Evolutionary conservation across 2,329 filamentous ascomycete genomes (phyloP).

Genomic region (Cercospora nicotianae): DNA sequence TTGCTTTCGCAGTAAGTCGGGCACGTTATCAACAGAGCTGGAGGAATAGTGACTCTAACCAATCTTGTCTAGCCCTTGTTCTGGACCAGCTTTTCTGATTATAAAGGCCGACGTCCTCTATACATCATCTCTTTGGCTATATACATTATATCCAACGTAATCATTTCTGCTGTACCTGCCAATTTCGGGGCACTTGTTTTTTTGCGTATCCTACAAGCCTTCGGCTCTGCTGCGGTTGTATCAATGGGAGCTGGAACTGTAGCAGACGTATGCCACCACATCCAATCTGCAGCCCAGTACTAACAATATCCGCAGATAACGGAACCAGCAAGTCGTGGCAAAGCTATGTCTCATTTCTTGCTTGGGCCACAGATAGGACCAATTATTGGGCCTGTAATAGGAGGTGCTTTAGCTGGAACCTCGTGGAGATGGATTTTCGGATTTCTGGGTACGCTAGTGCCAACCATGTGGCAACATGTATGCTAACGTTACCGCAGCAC

Average conservation of each 20-base stretch:
- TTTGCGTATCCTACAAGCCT: slow-evolving; percentile 14
- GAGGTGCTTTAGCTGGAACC: slow-evolving; percentile 7
- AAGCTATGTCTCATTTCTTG: slow-evolving; percentile 3
- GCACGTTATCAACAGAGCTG: background rate
- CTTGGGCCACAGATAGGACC: slow-evolving; percentile 12
- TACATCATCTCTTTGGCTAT: slow-evolving; percentile 16
- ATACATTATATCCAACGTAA: slow-evolving; percentile 5
- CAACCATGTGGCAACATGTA: too few relatives aligned
- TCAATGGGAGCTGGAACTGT: slow-evolving; percentile 17
- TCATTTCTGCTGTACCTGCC: background rate
- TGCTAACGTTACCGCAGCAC: too few relatives aligned
- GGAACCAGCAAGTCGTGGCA: too few relatives aligned
- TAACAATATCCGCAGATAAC: too few relatives aligned
- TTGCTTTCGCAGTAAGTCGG: slow-evolving; percentile 10
- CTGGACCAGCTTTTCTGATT: slow-evolving; percentile 14
- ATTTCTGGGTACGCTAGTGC: background rate
- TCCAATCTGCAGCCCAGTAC: background rate
- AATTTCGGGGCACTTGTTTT: slow-evolving; percentile 12
- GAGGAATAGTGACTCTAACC: background rate
- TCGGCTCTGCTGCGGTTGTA: slow-evolving; percentile 14
- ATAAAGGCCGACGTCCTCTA: slow-evolving; percentile 9
- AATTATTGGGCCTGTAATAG: slow-evolving; percentile 11
- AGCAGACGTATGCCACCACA: slow-evolving; percentile 4
- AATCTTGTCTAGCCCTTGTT: slow-evolving; percentile 3
- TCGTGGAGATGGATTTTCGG: slow-evolving; percentile 15